Percentiles rank a stretch among this genome's conserved stretches.
Evolutionary conservation across 257 asterid genomes (phyloP).

Genomic region (Nicotiana obtusifolia): DNA sequence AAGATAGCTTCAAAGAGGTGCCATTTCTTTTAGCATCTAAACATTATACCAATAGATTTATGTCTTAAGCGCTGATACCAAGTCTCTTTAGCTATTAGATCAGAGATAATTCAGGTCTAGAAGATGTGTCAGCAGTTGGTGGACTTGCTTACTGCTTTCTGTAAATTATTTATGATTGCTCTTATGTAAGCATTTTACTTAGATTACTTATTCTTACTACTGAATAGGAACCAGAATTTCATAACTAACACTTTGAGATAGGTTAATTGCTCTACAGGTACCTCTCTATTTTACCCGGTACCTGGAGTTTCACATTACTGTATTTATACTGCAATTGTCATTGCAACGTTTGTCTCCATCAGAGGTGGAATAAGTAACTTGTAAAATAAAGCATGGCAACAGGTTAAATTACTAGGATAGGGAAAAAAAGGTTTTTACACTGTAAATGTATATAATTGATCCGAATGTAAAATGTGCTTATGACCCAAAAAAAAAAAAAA

Average conservation of each 20-base stretch:
- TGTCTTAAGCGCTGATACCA: background rate
- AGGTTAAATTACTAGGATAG: background rate
- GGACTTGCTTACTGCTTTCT: background rate
- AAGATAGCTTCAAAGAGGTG: constrained; percentile 30
- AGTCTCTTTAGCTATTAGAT: background rate
- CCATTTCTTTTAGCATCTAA: background rate
- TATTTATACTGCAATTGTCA: background rate
- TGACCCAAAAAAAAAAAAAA: background rate
- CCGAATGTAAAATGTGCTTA: background rate
- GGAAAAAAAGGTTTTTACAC: background rate
- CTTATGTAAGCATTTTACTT: background rate
- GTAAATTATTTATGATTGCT: background rate
- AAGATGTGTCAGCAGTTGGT: background rate
- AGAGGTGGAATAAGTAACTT: background rate
- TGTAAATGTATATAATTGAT: background rate
- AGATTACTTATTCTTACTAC: background rate
- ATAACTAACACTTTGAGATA: background rate
- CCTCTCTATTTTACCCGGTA: background rate
- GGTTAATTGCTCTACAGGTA: background rate
- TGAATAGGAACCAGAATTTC: background rate
- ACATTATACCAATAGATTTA: constrained; percentile 2
- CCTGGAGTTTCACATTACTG: background rate
- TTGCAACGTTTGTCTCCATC: background rate
- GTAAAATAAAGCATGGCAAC: background rate
- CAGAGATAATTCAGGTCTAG: background rate